A percentile compares a stretch with the other conserved stretches of the same genome.
Evolutionary conservation across 164 flowering plant species (phyloP).

Genomic region (Stephania yunnanensis): DNA sequence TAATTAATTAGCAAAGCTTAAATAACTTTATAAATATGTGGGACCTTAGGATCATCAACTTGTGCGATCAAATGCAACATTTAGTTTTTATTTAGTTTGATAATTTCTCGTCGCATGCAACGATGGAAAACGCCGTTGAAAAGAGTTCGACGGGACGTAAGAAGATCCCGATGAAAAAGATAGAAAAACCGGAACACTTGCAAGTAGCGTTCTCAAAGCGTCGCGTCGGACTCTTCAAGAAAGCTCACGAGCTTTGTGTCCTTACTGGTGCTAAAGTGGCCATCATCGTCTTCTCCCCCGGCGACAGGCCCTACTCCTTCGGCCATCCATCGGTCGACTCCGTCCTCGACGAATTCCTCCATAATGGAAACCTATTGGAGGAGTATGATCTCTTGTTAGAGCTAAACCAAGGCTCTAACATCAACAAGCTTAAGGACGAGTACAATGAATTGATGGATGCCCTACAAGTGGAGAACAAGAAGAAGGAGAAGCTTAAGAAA

Average conservation of each 20-base stretch:
- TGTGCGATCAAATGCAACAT: not conserved
- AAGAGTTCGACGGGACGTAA: constrained; percentile 35
- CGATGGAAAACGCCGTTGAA: not conserved
- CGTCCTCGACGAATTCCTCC: constrained; percentile 29
- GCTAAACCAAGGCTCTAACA: constrained; percentile 14
- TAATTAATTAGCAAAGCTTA: no score
- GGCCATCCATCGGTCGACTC: constrained; percentile 57
- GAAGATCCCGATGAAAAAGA: constrained; percentile 49
- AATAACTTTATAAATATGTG: no score
- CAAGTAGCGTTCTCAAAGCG: constrained; percentile 76
- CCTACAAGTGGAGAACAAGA: constrained; percentile 42
- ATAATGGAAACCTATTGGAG: constrained; percentile 7
- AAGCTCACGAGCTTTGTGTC: constrained; percentile 67
- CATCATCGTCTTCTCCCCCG: constrained; percentile 63
- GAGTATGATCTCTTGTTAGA: constrained; percentile 11
- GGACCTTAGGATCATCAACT: not conserved
- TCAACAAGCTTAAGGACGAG: constrained; percentile 37
- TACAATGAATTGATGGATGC: constrained; percentile 28
- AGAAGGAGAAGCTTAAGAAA: constrained; percentile 21
- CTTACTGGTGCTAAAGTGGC: constrained; percentile 61
- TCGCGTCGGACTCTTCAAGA: constrained; percentile 61
- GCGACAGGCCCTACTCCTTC: constrained; percentile 50
- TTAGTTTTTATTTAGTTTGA: not conserved
- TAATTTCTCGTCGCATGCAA: not conserved
- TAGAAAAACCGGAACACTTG: constrained; percentile 25